Base-by-base conservation (phyloP, 2,329 filamentous ascomycete species). In the Microsporum canis region DNA sequence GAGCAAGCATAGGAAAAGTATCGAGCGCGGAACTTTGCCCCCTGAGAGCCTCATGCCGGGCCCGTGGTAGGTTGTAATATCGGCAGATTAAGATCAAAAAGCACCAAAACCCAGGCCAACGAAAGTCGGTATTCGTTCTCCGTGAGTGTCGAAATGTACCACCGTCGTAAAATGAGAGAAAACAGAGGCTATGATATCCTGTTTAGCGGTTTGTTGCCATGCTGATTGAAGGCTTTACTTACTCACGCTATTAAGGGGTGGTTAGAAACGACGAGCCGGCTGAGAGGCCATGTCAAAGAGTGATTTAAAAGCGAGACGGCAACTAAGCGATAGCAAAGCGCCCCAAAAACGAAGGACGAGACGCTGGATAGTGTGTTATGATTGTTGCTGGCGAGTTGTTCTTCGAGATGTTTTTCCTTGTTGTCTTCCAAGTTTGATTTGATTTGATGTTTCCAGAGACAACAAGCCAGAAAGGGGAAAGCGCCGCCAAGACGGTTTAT, bases 21-120 rank as follows among this genome's bases (percentile, higher is more conserved):
- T 34, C n/a, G 61, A 60, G 58, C 62, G 58, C 47, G 60, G 59
- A 57, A 38, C 63, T 43, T 39, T 49, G 33, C 59, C 62, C 58
- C 60, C 29, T 59, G 57, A 51, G 56, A 34, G 56, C 55, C 57
- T 60, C 63, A 64, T 64, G 10, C 1, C 41, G 45, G 31, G 51
- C 23, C 27, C 1, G 31, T 6, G 14, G 2, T 29, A 12, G 51
- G 14, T 23, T 3, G 51, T n/a, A 23, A 17, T 5, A 47, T 33
- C 5, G 51, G 29, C 3, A 3, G 10, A 33, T n/a, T 27, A 17
- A 53, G 49, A 14, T 8, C 8, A 36, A 23, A 14, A 3, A 27
- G 12, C 6, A n/a, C 31, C 49, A 36, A 55, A 23, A n/a, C 3
- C 8, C 7, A n/a, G n/a, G 31, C 7, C 12, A 36, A 17, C 31